These are phyloP conservation scores for Monilinia fructigena DNA, from an alignment of 2,329 filamentous ascomycete genomes.

Conservation along the genomic window DNA sequence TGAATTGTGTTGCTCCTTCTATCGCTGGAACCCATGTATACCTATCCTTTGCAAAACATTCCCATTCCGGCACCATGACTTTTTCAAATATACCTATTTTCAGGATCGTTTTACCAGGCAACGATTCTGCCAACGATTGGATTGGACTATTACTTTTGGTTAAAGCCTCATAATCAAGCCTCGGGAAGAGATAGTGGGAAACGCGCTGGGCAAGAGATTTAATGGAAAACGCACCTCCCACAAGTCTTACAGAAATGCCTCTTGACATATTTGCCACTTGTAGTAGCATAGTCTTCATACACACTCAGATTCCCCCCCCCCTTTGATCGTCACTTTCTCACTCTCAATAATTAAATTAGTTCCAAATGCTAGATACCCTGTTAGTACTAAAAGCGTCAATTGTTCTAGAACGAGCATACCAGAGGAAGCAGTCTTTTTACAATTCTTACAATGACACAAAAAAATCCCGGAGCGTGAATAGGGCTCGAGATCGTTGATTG, in stretches of 20 bases:
- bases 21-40: constrained; percentile 43
- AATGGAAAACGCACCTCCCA: constrained; percentile 44
- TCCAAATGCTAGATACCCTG: constrained; percentile 1
- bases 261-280: constrained; percentile 47
- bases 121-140: constrained; percentile 45
- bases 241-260: constrained; percentile 48
- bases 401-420: background rate
- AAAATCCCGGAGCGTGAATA: constrained; percentile 47
- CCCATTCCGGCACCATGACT: constrained; percentile 48
- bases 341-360: constrained; percentile 39
- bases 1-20: constrained; percentile 28
- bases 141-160: constrained; percentile 43
- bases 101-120: constrained; percentile 46
- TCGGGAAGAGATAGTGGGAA: background rate
- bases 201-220: background rate
- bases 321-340: constrained; percentile 44
- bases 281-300: constrained; percentile 47
- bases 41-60: constrained; percentile 46
- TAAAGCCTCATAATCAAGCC: background rate
- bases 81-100: constrained; percentile 52
- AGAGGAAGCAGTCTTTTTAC: constrained; percentile 8
- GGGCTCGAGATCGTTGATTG: constrained; percentile 48
- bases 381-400: background rate
- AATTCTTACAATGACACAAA: constrained; percentile 53
- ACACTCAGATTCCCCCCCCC: constrained; percentile 46